Base-by-base conservation (phyloP, 139 green algal genomes). In the Zygnema circumcarinatum region DNA sequence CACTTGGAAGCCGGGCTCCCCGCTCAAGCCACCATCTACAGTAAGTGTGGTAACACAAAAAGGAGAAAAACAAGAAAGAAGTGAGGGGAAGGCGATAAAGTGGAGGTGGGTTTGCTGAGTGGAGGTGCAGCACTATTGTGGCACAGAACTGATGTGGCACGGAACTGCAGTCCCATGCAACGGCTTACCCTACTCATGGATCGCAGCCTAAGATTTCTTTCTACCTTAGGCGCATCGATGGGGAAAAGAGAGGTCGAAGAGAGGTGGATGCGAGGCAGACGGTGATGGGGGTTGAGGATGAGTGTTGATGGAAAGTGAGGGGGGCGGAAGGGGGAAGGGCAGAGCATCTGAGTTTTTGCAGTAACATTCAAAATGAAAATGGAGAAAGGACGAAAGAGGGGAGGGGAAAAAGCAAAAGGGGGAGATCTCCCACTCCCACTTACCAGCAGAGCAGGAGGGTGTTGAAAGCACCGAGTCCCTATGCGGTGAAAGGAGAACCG, bases 401-500 rank as follows among this genome's bases (percentile, higher is more conserved):
- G 31, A 62, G 54, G 35, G 22, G 11, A 32, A 22, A 7, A 20
- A 42, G 21, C 68, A 33, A 56, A 67, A 40, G 32, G 1, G 20
- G 54, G 1, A 29, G 47, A 40, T 25, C 53, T 38, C 1, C 33
- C 72, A 32, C n/a, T 82, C 41, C 36, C 33, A 39, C 32, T 42
- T 38, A 78, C 69, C 69, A 41, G 76, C 32, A 22, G 62, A 52
- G 67, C 79, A 86, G 42, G 79, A 86, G 32, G 79, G 79, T 3
- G 79, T 35, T 20, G 79, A 32, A 3, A 11, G 2, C 31, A 68
- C 67, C 2, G 11, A 16, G 69, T 86, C 79, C 36, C 41, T 36
- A 41, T 86, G 79, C 21, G 79, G 79, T 21, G 79, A 86, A 3
- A 38, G 80, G 69, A 86, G n/a, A 68, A 40, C 33, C 2, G 73